A percentile compares a stretch with the other conserved stretches of the same genome.
These are phyloP conservation scores for Fusarium temperatum DNA, from an alignment of 2,329 filamentous ascomycete species.

Conservation along the genomic window DNA sequence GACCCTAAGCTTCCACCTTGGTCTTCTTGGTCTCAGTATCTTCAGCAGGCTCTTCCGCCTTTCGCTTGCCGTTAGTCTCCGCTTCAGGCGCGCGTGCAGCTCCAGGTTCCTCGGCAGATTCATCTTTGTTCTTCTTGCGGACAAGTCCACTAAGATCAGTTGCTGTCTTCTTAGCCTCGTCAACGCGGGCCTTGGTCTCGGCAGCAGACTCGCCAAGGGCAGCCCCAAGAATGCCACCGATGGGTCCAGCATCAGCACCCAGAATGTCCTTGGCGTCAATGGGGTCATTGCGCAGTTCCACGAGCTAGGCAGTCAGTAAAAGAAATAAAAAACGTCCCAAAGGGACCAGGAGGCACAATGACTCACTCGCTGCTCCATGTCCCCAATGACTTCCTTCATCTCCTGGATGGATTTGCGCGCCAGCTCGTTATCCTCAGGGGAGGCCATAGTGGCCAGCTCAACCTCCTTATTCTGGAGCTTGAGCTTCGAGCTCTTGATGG, in stretches of 20 bases:
- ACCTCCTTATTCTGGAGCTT: conserved; percentile 77
- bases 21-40: conserved; percentile 48
- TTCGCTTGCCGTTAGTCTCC: conserved; percentile 53
- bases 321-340: not conserved
- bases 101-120: conserved; percentile 30
- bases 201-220: conserved; percentile 69
- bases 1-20: conserved; percentile 45
- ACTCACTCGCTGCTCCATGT: conserved; percentile 79
- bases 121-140: conserved; percentile 69
- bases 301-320: conserved; percentile 57
- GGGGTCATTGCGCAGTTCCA: conserved; percentile 71
- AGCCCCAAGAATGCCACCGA: conserved; percentile 70
- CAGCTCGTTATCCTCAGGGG: conserved; percentile 73
- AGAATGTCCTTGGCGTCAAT: conserved; percentile 54
- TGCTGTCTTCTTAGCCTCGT: conserved; percentile 77
- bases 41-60: conserved; percentile 45
- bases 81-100: conserved; percentile 37
- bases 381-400: conserved; percentile 79
- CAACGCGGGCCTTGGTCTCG: conserved; percentile 70
- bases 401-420: conserved; percentile 72
- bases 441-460: conserved; percentile 68
- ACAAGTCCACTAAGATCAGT: conserved; percentile 80
- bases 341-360: conserved; percentile 6
- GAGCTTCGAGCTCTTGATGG: conserved; percentile 75
- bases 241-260: conserved; percentile 53